Percentiles rank a stretch among this genome's conserved stretches.
These are phyloP conservation scores for Dendrocalamus latiflorus DNA, from an alignment of 202 grass and related monocot genomes.

Conservation along the genomic window DNA sequence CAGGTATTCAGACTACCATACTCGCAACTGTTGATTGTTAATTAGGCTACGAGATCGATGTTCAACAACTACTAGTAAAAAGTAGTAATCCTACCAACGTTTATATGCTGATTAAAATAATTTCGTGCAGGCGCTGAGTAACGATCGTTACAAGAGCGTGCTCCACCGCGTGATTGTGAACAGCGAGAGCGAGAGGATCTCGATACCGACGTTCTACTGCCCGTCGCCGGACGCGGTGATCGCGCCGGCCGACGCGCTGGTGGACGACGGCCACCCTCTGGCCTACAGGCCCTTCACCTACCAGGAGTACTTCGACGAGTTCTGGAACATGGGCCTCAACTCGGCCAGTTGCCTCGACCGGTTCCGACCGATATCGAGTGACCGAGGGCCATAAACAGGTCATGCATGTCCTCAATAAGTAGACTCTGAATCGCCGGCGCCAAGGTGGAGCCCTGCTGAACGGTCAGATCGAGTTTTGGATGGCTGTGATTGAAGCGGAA, in stretches of 20 bases:
- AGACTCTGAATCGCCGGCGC: too few species aligned
- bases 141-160: constrained; percentile 81
- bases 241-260: constrained; percentile 42
- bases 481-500: not conserved
- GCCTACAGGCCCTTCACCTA: constrained; percentile 71
- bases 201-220: constrained; percentile 89
- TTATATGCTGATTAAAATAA: not conserved
- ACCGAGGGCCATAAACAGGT: not conserved
- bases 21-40: not conserved
- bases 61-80: not conserved
- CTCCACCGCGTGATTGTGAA: constrained; percentile 80
- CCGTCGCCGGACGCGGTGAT: constrained; percentile 66
- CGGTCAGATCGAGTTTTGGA: not conserved
- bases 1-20: constrained; percentile 25
- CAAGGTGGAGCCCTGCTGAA: not conserved
- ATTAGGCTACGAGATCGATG: not conserved
- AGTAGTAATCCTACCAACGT: not conserved
- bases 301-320: constrained; percentile 60
- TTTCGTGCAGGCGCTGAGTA: constrained; percentile 59
- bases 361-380: constrained; percentile 31
- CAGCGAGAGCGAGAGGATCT: constrained; percentile 66
- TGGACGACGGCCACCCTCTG: constrained; percentile 40
- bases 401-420: not conserved
- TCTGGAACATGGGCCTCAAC: constrained; percentile 74
- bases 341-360: constrained; percentile 69